Evolutionary conservation across 176 grass and related monocot genomes (phyloP).

Genomic region (Oryza punctata): DNA sequence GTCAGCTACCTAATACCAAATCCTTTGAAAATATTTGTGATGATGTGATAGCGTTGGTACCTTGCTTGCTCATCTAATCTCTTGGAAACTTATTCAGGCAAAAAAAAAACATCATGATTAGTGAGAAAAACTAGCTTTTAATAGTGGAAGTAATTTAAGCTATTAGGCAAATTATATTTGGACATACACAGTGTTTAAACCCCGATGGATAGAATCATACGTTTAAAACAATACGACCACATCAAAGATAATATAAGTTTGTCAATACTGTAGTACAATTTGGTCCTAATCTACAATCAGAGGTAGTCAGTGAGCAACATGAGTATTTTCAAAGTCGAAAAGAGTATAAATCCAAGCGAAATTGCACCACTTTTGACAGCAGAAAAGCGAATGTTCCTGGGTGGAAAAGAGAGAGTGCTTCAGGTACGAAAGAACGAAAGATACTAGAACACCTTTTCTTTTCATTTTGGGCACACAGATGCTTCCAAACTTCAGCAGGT

Average conservation of each 20-base stretch:
- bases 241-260: not conserved
- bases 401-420: not conserved
- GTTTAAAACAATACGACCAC: not conserved
- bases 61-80: not conserved
- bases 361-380: constrained; percentile 20
- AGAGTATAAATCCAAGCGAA: not conserved
- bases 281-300: constrained; percentile 19
- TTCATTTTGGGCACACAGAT: constrained; percentile 13
- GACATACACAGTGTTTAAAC: not conserved
- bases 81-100: not conserved
- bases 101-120: not conserved
- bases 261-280: not conserved
- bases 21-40: constrained; percentile 32
- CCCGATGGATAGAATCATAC: not conserved
- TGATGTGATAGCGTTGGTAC: constrained; percentile 23
- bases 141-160: not conserved
- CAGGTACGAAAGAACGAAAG: constrained; percentile 30
- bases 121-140: not conserved
- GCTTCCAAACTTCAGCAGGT: constrained; percentile 10
- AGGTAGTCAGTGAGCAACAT: constrained; percentile 3
- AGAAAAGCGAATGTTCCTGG: constrained; percentile 20
- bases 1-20: constrained; percentile 50
- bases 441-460: not conserved
- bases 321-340: constrained; percentile 18
- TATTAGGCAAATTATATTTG: no score